A percentile compares a stretch with the other conserved stretches of the same genome.
These are phyloP conservation scores for Ophiostoma ulmi DNA, from an alignment of 2,329 filamentous ascomycete genomes.

Conservation along the genomic window DNA sequence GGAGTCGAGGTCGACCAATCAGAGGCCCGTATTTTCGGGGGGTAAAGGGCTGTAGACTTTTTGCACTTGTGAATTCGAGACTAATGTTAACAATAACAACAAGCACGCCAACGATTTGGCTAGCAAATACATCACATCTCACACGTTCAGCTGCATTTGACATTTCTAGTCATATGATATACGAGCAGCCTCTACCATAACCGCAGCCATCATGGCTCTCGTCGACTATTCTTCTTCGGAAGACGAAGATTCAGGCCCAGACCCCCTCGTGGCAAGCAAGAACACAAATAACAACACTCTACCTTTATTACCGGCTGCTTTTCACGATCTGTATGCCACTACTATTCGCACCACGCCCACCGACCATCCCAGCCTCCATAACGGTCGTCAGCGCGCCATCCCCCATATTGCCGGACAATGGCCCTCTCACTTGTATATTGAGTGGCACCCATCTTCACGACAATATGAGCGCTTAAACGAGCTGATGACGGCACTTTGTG, in stretches of 20 bases:
- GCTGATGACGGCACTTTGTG: background rate
- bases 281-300: slow-evolving; percentile 36
- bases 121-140: no score
- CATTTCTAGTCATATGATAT: background rate
- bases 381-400: slow-evolving; percentile 72
- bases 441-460: slow-evolving; percentile 57
- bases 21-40: no score
- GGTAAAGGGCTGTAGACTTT: no score
- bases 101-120: no score
- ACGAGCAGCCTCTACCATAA: background rate
- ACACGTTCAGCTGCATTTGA: background rate
- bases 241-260: slow-evolving; percentile 22
- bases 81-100: no score
- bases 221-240: slow-evolving; percentile 37
- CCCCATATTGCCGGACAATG: slow-evolving; percentile 87
- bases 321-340: slow-evolving; percentile 86
- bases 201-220: slow-evolving; percentile 26
- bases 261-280: background rate
- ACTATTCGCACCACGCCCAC: slow-evolving; percentile 68
- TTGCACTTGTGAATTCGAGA: no score
- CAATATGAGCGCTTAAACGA: background rate
- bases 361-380: slow-evolving; percentile 81
- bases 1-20: no score
- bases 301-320: slow-evolving; percentile 71
- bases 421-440: slow-evolving; percentile 87